Evolutionary conservation across 306 rosid species (phyloP).

Genomic region (Malus sieversii): DNA sequence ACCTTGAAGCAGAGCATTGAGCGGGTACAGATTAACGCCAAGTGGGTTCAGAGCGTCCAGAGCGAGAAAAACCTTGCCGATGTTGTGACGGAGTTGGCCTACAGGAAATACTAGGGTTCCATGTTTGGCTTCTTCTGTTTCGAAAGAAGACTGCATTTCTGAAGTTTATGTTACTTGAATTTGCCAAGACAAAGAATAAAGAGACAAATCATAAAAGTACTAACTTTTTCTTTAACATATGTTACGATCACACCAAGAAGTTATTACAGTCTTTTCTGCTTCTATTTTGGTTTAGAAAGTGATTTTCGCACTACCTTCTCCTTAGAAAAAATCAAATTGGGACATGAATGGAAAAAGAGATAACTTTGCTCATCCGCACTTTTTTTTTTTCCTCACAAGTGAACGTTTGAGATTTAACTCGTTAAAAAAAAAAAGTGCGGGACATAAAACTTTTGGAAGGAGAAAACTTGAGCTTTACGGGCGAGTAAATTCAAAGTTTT

Average conservation of each 20-base stretch:
- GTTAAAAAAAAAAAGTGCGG: too few relatives aligned
- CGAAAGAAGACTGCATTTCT: neutral
- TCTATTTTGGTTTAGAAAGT: neutral
- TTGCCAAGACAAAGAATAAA: neutral
- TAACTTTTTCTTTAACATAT: too few relatives aligned
- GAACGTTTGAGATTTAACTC: too few relatives aligned
- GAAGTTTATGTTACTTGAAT: neutral
- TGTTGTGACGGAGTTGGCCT: slow-evolving; percentile 47
- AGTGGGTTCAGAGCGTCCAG: slow-evolving; percentile 60
- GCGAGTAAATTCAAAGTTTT: too few relatives aligned
- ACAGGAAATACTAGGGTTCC: slow-evolving; percentile 26
- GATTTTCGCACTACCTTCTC: neutral
- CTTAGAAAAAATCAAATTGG: too few relatives aligned
- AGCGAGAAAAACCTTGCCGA: slow-evolving; percentile 42
- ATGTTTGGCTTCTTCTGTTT: neutral
- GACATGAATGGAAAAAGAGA: too few relatives aligned
- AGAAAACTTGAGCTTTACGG: too few relatives aligned
- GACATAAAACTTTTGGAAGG: too few relatives aligned
- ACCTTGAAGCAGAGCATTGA: slow-evolving; percentile 91
- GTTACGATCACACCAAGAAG: neutral
- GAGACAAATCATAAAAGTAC: neutral
- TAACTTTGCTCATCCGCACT: rapidly evolving
- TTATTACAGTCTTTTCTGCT: too few relatives aligned
- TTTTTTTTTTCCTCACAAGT: too few relatives aligned
- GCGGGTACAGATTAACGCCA: slow-evolving; percentile 58